These are phyloP conservation scores for Spiromastix sp. DNA, from an alignment of 2,329 filamentous ascomycete species.

Conservation along the genomic window DNA sequence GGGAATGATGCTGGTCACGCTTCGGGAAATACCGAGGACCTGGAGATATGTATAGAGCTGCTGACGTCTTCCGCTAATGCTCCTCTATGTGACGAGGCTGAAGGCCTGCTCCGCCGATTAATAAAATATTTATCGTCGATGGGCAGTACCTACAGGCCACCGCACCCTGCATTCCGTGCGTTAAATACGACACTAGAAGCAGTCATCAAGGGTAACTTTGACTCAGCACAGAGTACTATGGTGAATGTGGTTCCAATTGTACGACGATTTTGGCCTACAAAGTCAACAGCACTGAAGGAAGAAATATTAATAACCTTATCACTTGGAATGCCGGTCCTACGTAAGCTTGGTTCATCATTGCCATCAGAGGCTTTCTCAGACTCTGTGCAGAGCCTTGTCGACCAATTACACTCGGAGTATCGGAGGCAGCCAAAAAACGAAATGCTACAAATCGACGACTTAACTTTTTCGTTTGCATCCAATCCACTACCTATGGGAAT, in stretches of 20 bases:
- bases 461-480: slow-evolving; percentile 43
- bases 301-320: slow-evolving; percentile 68
- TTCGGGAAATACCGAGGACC: slow-evolving; percentile 37
- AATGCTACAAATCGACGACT: slow-evolving; percentile 66
- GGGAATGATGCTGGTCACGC: slow-evolving; percentile 9
- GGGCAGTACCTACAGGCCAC: slow-evolving; percentile 51
- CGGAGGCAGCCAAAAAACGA: slow-evolving; percentile 58
- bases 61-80: slow-evolving; percentile 58
- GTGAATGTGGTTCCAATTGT: slow-evolving; percentile 59
- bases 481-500: slow-evolving; percentile 24
- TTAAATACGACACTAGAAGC: slow-evolving; percentile 61
- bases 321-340: slow-evolving; percentile 51
- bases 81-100: slow-evolving; percentile 48
- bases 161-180: slow-evolving; percentile 63
- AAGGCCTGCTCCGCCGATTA: slow-evolving; percentile 46
- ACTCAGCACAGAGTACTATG: slow-evolving; percentile 50
- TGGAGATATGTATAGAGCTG: slow-evolving; percentile 55
- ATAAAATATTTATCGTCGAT: slow-evolving; percentile 53
- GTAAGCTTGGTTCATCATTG: slow-evolving; percentile 28
- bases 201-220: slow-evolving; percentile 57
- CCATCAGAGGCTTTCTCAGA: slow-evolving; percentile 28
- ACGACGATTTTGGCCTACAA: slow-evolving; percentile 66
- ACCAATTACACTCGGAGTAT: slow-evolving; percentile 71
- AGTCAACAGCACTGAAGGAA: slow-evolving; percentile 56
- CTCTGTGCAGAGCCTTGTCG: slow-evolving; percentile 54